Evolutionary conservation across 108 stramenopile species (phyloP).

Genomic region (Cyclostephanos invisitatus): DNA sequence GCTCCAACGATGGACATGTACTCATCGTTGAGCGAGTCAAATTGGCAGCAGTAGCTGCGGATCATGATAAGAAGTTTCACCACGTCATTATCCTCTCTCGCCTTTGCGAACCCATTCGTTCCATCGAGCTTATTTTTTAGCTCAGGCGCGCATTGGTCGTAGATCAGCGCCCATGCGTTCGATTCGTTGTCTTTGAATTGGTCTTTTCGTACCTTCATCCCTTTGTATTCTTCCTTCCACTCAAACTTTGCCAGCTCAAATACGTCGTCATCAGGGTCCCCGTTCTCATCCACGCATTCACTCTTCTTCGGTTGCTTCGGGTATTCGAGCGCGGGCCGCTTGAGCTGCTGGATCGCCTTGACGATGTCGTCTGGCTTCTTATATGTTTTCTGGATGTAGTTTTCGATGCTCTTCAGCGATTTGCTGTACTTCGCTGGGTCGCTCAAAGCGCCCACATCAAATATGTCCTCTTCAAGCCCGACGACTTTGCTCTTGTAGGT

Average conservation of each 20-base stretch:
- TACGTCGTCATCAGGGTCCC: not conserved
- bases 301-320: no score
- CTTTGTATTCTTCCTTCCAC: not conserved
- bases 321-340: not conserved
- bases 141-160: not conserved
- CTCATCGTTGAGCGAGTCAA: not conserved
- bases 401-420: no score
- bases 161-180: conserved; percentile 5
- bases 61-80: conserved; percentile 9
- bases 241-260: not conserved
- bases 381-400: not conserved
- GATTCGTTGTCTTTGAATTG: conserved; percentile 1
- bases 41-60: no score
- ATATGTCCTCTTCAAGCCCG: no score
- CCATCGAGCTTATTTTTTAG: conserved; percentile 1
- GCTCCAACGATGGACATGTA: not conserved
- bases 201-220: not conserved
- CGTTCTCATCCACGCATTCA: no score
- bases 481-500: no score
- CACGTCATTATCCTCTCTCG: not conserved
- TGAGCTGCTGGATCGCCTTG: not conserved
- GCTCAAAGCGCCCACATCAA: no score
- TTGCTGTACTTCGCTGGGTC: no score
- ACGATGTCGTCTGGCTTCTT: not conserved
- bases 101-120: not conserved